These are phyloP conservation scores for Calonectria crousiana DNA, from an alignment of 2,329 filamentous ascomycete genomes.

Conservation along the genomic window DNA sequence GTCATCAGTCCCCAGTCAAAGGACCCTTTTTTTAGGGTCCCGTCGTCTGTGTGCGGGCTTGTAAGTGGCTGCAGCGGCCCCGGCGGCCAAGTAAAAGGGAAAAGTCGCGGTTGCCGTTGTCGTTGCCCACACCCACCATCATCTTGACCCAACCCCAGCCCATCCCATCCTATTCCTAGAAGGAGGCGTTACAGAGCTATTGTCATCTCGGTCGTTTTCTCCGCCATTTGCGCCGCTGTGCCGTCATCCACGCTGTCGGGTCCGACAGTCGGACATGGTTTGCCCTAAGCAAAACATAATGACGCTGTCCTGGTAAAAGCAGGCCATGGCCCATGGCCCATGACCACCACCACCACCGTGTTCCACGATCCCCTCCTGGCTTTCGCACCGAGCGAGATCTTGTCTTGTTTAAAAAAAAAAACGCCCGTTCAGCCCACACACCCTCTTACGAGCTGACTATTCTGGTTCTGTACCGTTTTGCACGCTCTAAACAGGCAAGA, in stretches of 20 bases:
- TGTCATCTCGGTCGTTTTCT: conserved; percentile 5
- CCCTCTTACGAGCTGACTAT: conserved; percentile 12
- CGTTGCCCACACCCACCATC: background rate
- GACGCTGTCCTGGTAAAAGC: conserved; percentile 28
- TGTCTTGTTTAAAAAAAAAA: conserved; percentile 17
- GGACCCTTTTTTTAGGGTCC: conserved; percentile 17
- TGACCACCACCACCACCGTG: conserved; percentile 14
- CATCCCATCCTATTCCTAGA: conserved; percentile 12
- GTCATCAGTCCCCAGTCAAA: conserved; percentile 2
- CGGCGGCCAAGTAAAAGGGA: conserved; percentile 11
- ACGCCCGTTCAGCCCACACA: background rate
- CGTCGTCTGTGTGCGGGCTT: conserved; percentile 17
- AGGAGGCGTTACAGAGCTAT: conserved; percentile 9
- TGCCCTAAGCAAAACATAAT: conserved; percentile 24
- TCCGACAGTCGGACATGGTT: conserved; percentile 21
- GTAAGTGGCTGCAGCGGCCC: conserved; percentile 20
- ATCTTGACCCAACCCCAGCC: background rate
- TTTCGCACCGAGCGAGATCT: conserved; percentile 17
- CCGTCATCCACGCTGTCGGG: conserved; percentile 26
- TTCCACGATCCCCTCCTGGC: conserved; percentile 25
- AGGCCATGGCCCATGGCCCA: conserved; percentile 20
- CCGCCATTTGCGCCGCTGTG: conserved; percentile 23
- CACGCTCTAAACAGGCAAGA: conserved; percentile 9
- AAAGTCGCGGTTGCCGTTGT: background rate
- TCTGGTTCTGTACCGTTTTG: conserved; percentile 4